A percentile compares a stretch with the other conserved stretches of the same genome.
Evolutionary conservation across 139 green algal species (phyloP).

Genomic region (Raphidocelis subcapitata): DNA sequence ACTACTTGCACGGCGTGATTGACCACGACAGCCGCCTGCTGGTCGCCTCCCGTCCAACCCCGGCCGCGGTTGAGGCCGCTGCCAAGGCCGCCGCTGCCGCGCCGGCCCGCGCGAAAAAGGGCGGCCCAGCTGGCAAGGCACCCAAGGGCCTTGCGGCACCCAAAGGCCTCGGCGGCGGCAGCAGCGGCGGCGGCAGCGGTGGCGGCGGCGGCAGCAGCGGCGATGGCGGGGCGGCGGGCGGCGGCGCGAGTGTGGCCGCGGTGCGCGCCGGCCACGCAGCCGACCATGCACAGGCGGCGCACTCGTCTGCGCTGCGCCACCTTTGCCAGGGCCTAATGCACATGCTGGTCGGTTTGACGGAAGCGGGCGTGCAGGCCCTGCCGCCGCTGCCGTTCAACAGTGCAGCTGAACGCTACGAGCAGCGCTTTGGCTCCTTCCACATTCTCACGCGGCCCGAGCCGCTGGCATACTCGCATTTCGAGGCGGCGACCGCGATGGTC

Average conservation of each 20-base stretch:
- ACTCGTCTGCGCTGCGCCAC: slow-evolving; percentile 23
- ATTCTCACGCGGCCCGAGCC: slow-evolving; percentile 39
- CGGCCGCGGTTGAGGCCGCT: neutral
- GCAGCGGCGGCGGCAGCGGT: neutral
- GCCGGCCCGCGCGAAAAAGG: neutral
- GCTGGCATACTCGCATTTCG: slow-evolving; percentile 44
- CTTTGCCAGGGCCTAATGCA: slow-evolving; percentile 53
- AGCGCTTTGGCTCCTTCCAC: slow-evolving; percentile 68
- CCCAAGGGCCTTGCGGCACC: neutral
- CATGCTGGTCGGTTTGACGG: slow-evolving; percentile 34
- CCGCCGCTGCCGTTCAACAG: slow-evolving; percentile 53
- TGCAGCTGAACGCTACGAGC: slow-evolving; percentile 57
- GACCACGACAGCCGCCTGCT: neutral
- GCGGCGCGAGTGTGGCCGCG: neutral
- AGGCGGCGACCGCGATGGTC: neutral
- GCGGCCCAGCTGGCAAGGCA: neutral
- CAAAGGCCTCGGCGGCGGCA: neutral
- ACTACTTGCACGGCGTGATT: neutral
- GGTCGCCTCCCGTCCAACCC: neutral
- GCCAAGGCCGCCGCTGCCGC: slow-evolving; percentile 2
- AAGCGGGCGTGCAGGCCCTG: slow-evolving; percentile 11
- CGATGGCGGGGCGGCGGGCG: neutral
- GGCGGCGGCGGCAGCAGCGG: neutral
- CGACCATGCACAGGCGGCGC: slow-evolving; percentile 9
- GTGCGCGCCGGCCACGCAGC: neutral